Conservation (phyloP, 192 early-diverging fungal species). For the Globomyces pollinis-pini region DNA sequence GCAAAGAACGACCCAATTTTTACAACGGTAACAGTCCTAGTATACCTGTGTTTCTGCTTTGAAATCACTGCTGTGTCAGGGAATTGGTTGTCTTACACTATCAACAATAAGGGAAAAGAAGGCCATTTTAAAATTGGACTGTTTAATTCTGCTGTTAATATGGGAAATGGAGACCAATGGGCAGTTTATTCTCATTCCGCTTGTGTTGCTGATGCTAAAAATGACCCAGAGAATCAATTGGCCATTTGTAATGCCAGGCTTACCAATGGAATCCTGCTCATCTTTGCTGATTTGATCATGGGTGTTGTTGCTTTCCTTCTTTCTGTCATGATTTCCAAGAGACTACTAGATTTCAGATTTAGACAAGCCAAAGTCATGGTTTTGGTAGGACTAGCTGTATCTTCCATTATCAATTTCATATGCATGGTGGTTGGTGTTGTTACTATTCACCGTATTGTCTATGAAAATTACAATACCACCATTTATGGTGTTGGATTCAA, state of each 20-base stretch:
- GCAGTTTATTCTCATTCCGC: not conserved
- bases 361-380: not conserved
- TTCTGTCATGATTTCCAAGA: not conserved
- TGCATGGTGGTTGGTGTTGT: not conserved
- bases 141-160: constrained; percentile 3
- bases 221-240: not conserved
- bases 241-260: constrained; percentile 1
- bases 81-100: not conserved
- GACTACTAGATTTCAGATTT: not conserved
- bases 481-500: constrained; percentile 4
- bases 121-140: constrained; percentile 6
- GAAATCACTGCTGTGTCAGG: constrained; percentile 1
- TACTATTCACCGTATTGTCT: not conserved
- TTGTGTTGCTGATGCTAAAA: not conserved
- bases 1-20: no score
- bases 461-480: not conserved
- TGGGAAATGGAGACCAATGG: no score
- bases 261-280: constrained; percentile 1
- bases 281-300: not conserved
- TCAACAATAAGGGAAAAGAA: not conserved
- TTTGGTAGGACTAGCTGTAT: not conserved
- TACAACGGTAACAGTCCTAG: no score
- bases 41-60: not conserved
- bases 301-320: not conserved
- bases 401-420: not conserved